Base-by-base conservation (phyloP, 345 rosid genomes). In the Abelmoschus esculentus region DNA sequence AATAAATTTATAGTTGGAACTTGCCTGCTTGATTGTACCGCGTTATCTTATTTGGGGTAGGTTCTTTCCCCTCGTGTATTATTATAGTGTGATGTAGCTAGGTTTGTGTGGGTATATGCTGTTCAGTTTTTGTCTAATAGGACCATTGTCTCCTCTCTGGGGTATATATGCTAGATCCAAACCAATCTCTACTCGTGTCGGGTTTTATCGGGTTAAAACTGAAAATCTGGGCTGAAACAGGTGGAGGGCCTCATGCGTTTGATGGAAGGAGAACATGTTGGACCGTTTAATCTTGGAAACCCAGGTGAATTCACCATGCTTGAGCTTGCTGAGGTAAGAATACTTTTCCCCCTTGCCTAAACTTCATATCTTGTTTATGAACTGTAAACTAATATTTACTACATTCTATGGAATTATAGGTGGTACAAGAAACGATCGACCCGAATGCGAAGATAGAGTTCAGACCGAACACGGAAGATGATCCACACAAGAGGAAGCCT, bases 261-360 rank as follows among this genome's bases (percentile, higher is more conserved):
- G 66, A 95, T 95, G 99, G 99, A 90, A 76, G 99, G 99, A 60
- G 99, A 95, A 73, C 99, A 91, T 22, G 96, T 91, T 36, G 99
- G 99, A 17, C 99, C 98, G 50, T 95, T 95, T 77, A 95, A 95
- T 78, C 93, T 90, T 57, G 98, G 97, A 46, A 93, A 93, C 78
- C 98, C 98, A 0, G 99, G 99, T 59, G 97, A 95, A 88, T 93
- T 93, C 82, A 93, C 98, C 76, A 91, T 95, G 99, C 89, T 95
- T 60, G 98, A 95, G 79, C 99, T 95, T 47, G 98, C 99, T 22
- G 77, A 90, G 96, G 98, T 93, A 67, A 57, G 73, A 69, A 26
- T 47, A 22, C 38, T 49, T 13, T 32, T 54, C 46, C 31, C 46
- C 0, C 0, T 7, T 42, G 46, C 46, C 46, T 42, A 42, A 42